These are phyloP conservation scores for Thuja plicata DNA, from an alignment of 83 land plant genomes.

Conservation along the genomic window DNA sequence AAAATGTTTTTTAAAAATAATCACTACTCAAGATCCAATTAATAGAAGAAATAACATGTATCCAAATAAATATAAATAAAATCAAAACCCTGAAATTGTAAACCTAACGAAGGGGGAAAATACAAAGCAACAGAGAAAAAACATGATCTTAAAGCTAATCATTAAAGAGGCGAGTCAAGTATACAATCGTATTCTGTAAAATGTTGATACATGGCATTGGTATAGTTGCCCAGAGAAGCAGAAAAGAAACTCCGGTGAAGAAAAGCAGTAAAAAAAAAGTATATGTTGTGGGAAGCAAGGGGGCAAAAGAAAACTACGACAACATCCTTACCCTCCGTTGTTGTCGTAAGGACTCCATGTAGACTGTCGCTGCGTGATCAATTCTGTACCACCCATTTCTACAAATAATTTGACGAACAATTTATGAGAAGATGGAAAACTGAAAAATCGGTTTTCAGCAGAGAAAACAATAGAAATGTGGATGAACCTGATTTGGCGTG, in stretches of 20 bases:
- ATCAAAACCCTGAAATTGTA: too few relatives aligned
- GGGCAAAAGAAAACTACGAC: not conserved
- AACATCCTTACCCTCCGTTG: conserved; percentile 77
- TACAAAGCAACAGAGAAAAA: not conserved
- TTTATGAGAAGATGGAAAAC: too few relatives aligned
- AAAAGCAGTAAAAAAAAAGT: too few relatives aligned
- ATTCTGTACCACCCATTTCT: not conserved
- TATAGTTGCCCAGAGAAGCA: too few relatives aligned
- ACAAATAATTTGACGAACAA: not conserved
- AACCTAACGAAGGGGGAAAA: not conserved
- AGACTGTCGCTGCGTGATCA: conserved; percentile 32
- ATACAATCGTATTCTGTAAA: too few relatives aligned
- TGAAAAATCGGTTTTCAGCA: too few relatives aligned
- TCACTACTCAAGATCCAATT: not conserved
- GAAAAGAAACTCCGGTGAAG: not conserved
- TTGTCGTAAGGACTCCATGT: conserved; percentile 90
- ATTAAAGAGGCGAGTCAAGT: too few relatives aligned
- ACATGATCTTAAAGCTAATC: not conserved
- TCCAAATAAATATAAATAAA: not conserved
- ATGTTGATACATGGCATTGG: too few relatives aligned
- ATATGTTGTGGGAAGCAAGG: not conserved
- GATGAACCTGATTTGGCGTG: too few relatives aligned
- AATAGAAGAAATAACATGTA: not conserved
- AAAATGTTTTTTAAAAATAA: not conserved
- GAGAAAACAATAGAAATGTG: too few relatives aligned